Base-by-base conservation (phyloP, 371 early-diverging fungal species). In the Mycotypha africana region DNA sequence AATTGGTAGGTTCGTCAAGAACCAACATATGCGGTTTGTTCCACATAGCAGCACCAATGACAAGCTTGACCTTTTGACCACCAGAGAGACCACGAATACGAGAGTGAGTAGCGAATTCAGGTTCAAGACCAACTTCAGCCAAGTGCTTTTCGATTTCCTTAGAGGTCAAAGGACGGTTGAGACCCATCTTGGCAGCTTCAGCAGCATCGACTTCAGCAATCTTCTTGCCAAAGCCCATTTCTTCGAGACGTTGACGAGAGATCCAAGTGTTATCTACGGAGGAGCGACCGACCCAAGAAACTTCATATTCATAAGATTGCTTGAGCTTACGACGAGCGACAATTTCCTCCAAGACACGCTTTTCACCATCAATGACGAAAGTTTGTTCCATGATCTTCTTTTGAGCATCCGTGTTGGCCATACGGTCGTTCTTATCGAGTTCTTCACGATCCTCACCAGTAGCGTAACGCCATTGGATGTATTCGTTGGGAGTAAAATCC, bases 41-140 rank as follows among this genome's bases (percentile, higher is more conserved):
- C 88, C 89, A 88, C 83, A 86, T 83, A 42, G 86, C 84, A 50
- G 88, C 89, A 50, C 84, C 91, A 50, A 92, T 77, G 17, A 88
- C 89, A 33, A 94, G 77, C 81, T 89, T 86, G 68, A 88, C 89
- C 75, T 94, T 94, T 62, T 94, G 92, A 46, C 92, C 92, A 64
- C 92, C 92, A 47, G 91, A 89, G 12, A 94, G 79, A 72, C 86
- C 89, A 70, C 79, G 77, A 63, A 91, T 89, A 60, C 82, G 86
- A 60, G 76, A 79, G 79, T 91, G 89, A 56, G 88, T 82, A 43
- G 84, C 86, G 51, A 85, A 82, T 48, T 86, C 84, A 35, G 85
- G 65, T 31, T 80, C 79, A 38, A 85, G 64, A 53, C 86, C 86
- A 56, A 86, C 67, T 53, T 85, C 85, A 24, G 49, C 56, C 58